Evolutionary conservation across 371 early-diverging fungal species (phyloP), one percentile per base, ranked within the genome.

Genomic region (Coemansia sp.): DNA sequence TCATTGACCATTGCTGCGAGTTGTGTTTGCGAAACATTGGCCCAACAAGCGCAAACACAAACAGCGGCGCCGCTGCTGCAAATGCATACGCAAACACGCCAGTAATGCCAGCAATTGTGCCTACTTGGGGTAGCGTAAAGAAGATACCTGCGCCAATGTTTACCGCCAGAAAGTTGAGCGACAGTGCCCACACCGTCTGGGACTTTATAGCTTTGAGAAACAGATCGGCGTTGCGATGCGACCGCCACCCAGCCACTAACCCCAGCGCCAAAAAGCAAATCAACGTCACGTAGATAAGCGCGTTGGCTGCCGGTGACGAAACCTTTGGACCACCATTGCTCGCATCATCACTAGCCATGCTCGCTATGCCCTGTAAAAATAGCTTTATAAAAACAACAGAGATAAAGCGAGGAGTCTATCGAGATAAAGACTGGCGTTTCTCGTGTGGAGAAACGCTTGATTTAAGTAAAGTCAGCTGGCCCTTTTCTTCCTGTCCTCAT

Each of bases 51-150:
- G 78, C 79, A 27, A 83, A 77, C 34, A 77, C 45, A 29, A 80
- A 65, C 54, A 83, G 29, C 18, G 84, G 84, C 27, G 70, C 66
- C 14, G 74, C 76, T 3, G 77, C 66, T 0, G 80, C 83, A 62
- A 84, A 71, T 5, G 84, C 78, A 47, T 84, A 84, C 42, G 77
- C 83, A 52, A 84, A 78, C 18, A 82, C 81, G 7, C 84, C 84
- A 3, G 82, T 66, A 42, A 84, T 66, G 11, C 84, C 84, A 10
- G 80, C 77, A 16, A 78, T 77, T 27, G 84, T 77, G 37, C 80
- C 84, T 39, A 81, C 71, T 55, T 82, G 77, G 52, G 84, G 84
- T 11, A 84, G 63, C 13, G 81, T 73, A 21, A 77, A 83, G 66
- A 84, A 74, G 26, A 83, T 77, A 14, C 83, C 80, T 14, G 82